A percentile compares a stretch with the other conserved stretches of the same genome.
Conservation (phyloP, 177 flowering plant genomes). For the Vitis hybrid region DNA sequence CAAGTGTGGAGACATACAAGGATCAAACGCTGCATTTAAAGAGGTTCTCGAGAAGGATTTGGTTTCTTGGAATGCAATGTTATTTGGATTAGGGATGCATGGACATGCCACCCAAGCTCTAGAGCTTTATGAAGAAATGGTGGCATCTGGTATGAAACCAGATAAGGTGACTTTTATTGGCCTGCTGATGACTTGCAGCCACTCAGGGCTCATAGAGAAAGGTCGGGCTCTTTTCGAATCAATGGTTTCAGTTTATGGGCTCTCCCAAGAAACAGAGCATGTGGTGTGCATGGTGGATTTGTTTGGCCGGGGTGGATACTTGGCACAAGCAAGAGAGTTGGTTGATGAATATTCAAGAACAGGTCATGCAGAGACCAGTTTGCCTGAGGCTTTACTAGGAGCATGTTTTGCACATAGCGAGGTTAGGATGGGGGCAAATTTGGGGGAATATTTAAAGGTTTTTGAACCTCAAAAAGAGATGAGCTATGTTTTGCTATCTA, state of each 20-base stretch:
- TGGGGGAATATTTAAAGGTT: slow-evolving; percentile 37
- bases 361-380: slow-evolving; percentile 7
- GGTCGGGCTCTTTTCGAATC: slow-evolving; percentile 40
- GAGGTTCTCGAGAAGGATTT: slow-evolving; percentile 54
- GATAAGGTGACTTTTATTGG: slow-evolving; percentile 80
- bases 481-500: slow-evolving; percentile 66
- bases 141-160: slow-evolving; percentile 41
- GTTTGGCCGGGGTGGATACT: slow-evolving; percentile 63
- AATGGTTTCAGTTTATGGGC: slow-evolving; percentile 42
- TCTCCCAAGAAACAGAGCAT: slow-evolving; percentile 56
- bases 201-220: slow-evolving; percentile 62
- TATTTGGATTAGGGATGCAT: slow-evolving; percentile 67
- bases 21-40: slow-evolving; percentile 39
- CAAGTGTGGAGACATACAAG: slow-evolving; percentile 67
- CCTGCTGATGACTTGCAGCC: slow-evolving; percentile 74
- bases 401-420: slow-evolving; percentile 50
- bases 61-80: slow-evolving; percentile 80
- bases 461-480: slow-evolving; percentile 50
- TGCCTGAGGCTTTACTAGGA: slow-evolving; percentile 51
- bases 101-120: slow-evolving; percentile 49
- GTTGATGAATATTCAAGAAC: slow-evolving; percentile 21
- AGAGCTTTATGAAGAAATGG: slow-evolving; percentile 46
- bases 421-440: slow-evolving; percentile 26
- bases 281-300: slow-evolving; percentile 73
- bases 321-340: slow-evolving; percentile 50